Evolutionary conservation across 139 green algal species (phyloP).

Genomic region (Chlorella ohadii): DNA sequence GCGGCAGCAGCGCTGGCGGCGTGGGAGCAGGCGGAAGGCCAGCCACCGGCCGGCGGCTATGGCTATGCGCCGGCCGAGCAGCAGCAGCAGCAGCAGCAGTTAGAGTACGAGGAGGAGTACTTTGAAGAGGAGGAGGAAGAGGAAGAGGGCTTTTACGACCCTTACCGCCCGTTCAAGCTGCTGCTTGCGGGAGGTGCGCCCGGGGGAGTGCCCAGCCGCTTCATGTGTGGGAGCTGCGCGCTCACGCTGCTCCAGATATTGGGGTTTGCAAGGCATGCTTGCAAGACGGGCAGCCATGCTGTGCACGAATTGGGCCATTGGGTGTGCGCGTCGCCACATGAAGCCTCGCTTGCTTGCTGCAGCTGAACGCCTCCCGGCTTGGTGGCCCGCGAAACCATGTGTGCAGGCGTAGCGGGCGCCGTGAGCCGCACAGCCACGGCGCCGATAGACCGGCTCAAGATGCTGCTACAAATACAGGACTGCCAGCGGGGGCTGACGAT

Average conservation of each 20-base stretch:
- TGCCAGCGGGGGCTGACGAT: slow-evolving; percentile 64
- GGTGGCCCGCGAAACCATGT: too few species aligned
- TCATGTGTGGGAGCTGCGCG: too few species aligned
- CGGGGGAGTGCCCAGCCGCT: background rate
- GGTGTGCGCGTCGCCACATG: background rate
- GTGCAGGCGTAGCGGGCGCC: slow-evolving; percentile 84
- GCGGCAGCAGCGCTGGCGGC: slow-evolving; percentile 16
- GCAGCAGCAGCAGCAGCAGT: slow-evolving; percentile 4
- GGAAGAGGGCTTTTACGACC: slow-evolving; percentile 43
- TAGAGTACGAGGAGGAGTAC: background rate
- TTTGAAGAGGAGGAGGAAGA: slow-evolving; percentile 42
- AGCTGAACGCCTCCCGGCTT: background rate
- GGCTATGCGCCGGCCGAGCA: background rate
- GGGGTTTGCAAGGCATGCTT: background rate
- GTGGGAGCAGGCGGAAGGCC: slow-evolving; percentile 6
- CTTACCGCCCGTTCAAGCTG: slow-evolving; percentile 52
- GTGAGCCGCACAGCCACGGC: slow-evolving; percentile 90
- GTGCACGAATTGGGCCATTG: too few species aligned
- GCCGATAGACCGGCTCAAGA: slow-evolving; percentile 93
- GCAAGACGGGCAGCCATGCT: too few species aligned
- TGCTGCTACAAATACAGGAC: slow-evolving; percentile 90
- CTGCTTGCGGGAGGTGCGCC: slow-evolving; percentile 55
- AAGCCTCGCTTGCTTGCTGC: too few species aligned
- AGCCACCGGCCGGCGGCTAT: background rate
- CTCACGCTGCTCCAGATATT: too few species aligned